Evolutionary conservation across 805 yeast species (phyloP).

Genomic region (Millerozyma acaciae): DNA sequence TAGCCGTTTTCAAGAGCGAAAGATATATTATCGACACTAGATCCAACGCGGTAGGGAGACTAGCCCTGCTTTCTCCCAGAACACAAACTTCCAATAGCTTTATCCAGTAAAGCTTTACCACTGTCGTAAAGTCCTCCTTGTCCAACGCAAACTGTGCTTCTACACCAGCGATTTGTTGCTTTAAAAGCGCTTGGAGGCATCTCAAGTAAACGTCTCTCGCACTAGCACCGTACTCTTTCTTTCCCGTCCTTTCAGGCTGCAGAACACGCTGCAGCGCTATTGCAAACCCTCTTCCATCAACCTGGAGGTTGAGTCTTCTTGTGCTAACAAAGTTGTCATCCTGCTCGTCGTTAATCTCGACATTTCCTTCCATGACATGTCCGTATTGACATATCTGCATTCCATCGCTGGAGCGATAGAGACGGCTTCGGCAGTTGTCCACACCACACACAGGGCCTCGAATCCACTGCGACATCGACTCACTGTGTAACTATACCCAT

Average conservation of each 20-base stretch:
- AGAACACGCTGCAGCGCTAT: slow-evolving; percentile 5
- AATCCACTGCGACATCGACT: slow-evolving; percentile 39
- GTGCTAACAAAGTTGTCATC: slow-evolving; percentile 53
- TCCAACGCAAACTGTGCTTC: slow-evolving; percentile 9
- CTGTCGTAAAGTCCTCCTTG: slow-evolving; percentile 14
- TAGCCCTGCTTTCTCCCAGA: slow-evolving; percentile 5
- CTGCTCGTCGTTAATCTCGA: slow-evolving; percentile 81
- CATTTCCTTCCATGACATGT: slow-evolving; percentile 77
- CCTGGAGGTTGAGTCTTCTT: slow-evolving; percentile 48
- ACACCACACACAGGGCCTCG: slow-evolving; percentile 86
- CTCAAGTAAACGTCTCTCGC: slow-evolving; percentile 43
- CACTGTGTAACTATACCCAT: too few species aligned
- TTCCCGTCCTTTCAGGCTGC: slow-evolving; percentile 19
- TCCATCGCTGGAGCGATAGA: slow-evolving; percentile 74
- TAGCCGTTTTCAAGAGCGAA: slow-evolving; percentile 43
- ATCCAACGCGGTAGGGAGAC: slow-evolving; percentile 27
- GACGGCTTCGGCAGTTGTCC: slow-evolving; percentile 79
- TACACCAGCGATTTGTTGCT: slow-evolving; percentile 36
- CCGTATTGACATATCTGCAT: slow-evolving; percentile 83
- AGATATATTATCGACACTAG: slow-evolving; percentile 44
- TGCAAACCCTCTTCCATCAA: slow-evolving; percentile 25
- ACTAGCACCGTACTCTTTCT: slow-evolving; percentile 40
- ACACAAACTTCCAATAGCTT: slow-evolving; percentile 13
- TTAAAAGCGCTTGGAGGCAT: slow-evolving; percentile 49
- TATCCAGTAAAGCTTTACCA: slow-evolving; percentile 34